Evolutionary conservation across 1,284 basidiomycete species (phyloP).

Genomic region (Rhodofomes roseus): DNA sequence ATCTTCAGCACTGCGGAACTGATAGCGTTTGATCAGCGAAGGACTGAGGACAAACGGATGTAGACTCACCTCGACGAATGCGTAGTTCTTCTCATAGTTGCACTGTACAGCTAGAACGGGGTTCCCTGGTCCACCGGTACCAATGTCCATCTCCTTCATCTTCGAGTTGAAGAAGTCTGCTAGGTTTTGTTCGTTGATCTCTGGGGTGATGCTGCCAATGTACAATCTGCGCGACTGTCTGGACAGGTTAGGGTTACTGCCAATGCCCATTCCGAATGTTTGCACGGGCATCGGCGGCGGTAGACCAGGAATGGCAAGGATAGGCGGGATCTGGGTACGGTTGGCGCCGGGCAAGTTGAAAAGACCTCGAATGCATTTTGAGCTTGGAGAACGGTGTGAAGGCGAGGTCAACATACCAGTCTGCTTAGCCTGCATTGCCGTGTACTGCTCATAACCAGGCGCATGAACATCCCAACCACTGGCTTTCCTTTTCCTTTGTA

Average conservation of each 20-base stretch:
- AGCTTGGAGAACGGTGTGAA: background rate
- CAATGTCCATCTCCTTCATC: slow-evolving; percentile 90
- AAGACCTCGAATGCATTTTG: slow-evolving; percentile 53
- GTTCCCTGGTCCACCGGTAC: slow-evolving; percentile 80
- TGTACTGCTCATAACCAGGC: slow-evolving; percentile 92
- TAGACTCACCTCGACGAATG: slow-evolving; percentile 83
- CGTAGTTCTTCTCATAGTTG: slow-evolving; percentile 98
- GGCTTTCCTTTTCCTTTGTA: slow-evolving; percentile 82
- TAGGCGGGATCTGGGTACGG: slow-evolving; percentile 80
- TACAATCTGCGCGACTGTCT: slow-evolving; percentile 94
- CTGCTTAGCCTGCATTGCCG: slow-evolving; percentile 94
- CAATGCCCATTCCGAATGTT: slow-evolving; percentile 80
- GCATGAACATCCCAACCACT: slow-evolving; percentile 97
- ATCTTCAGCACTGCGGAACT: slow-evolving; percentile 97
- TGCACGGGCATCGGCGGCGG: slow-evolving; percentile 81
- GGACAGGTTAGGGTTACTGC: slow-evolving; percentile 79
- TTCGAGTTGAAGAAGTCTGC: slow-evolving; percentile 93
- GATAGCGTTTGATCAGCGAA: slow-evolving; percentile 11
- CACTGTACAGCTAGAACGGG: slow-evolving; percentile 92
- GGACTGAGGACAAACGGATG: slow-evolving; percentile 10
- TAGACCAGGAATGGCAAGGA: slow-evolving; percentile 72
- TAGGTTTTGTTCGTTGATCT: slow-evolving; percentile 88
- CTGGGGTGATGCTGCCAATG: slow-evolving; percentile 91
- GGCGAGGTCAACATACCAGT: slow-evolving; percentile 58
- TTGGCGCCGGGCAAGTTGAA: slow-evolving; percentile 93